phyloP scores from a whole-genome alignment of 805 yeast species.

The Maudiozyma serrabonitensis region DNA sequence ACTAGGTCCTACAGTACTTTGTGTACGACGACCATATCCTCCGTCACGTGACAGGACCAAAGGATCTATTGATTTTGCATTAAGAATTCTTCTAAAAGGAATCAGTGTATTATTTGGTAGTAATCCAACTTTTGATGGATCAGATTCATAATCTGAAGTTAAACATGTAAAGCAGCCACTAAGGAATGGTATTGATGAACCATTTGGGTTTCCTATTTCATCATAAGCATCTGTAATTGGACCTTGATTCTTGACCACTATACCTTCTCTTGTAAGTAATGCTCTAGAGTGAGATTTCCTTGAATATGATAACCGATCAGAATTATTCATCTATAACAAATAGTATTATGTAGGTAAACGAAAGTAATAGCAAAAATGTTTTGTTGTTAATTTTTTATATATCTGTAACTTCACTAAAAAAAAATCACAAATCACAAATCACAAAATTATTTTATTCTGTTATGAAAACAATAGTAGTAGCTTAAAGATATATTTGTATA shows the following conservation, averaged over 20 bases:
- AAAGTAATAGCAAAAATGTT: too few species aligned
- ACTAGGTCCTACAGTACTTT: not conserved
- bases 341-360: too few species aligned
- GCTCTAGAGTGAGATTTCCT: constrained; percentile 14
- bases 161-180: constrained; percentile 24
- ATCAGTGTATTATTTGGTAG: constrained; percentile 24
- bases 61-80: constrained; percentile 15
- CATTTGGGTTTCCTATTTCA: constrained; percentile 3
- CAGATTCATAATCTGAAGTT: constrained; percentile 5
- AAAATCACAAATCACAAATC: too few species aligned
- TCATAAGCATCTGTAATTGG: constrained; percentile 5
- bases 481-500: too few species aligned
- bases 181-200: constrained; percentile 14
- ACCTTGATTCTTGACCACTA: constrained; percentile 25
- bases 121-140: constrained; percentile 11
- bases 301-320: not conserved
- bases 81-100: constrained; percentile 26
- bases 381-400: too few species aligned
- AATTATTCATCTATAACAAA: not conserved
- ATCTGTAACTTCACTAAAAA: too few species aligned
- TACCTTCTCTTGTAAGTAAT: constrained; percentile 25
- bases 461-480: too few species aligned
- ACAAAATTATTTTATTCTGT: too few species aligned
- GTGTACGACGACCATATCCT: not conserved
- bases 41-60: not conserved